Percentiles rank a stretch among this genome's conserved stretches.
These are phyloP conservation scores for Colletotrichum truncatum DNA, from an alignment of 2,329 filamentous ascomycete species.

Conservation along the genomic window DNA sequence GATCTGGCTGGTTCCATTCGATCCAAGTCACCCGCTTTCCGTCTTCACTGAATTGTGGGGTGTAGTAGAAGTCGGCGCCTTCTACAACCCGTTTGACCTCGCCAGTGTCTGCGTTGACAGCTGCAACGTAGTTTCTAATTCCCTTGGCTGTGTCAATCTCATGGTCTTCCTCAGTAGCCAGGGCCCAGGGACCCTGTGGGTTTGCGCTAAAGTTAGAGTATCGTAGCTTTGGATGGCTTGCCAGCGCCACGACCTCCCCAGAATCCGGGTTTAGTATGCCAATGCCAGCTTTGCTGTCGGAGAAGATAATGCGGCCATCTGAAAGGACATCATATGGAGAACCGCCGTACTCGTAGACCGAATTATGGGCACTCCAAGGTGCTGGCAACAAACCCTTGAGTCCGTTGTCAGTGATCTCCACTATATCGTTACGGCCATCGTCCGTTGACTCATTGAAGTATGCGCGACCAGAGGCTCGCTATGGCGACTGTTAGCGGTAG, in stretches of 20 bases:
- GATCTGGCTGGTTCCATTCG: constrained; percentile 63
- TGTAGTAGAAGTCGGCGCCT: constrained; percentile 62
- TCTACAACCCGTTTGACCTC: constrained; percentile 48
- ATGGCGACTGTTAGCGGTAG: not conserved
- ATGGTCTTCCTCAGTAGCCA: constrained; percentile 64
- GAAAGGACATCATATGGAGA: constrained; percentile 49
- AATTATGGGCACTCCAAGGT: constrained; percentile 52
- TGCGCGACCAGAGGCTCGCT: constrained; percentile 41
- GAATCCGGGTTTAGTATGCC: constrained; percentile 50
- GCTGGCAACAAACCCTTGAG: constrained; percentile 52
- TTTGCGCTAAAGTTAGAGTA: constrained; percentile 58
- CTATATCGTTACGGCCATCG: constrained; percentile 53
- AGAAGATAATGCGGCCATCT: constrained; percentile 55
- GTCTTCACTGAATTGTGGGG: constrained; percentile 57
- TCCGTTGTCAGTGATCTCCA: constrained; percentile 47
- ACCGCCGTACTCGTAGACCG: constrained; percentile 64
- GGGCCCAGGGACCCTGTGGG: constrained; percentile 48
- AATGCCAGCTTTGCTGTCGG: constrained; percentile 52
- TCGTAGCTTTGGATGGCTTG: constrained; percentile 44
- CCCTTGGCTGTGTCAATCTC: constrained; percentile 40
- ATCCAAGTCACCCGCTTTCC: constrained; percentile 59
- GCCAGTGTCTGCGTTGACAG: constrained; percentile 50
- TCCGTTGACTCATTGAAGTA: constrained; percentile 49
- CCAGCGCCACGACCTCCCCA: constrained; percentile 42
- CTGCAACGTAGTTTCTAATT: constrained; percentile 49